phyloP scores from a whole-genome alignment of 768 basidiomycete genomes.

The Pleurotus eryngii region DNA sequence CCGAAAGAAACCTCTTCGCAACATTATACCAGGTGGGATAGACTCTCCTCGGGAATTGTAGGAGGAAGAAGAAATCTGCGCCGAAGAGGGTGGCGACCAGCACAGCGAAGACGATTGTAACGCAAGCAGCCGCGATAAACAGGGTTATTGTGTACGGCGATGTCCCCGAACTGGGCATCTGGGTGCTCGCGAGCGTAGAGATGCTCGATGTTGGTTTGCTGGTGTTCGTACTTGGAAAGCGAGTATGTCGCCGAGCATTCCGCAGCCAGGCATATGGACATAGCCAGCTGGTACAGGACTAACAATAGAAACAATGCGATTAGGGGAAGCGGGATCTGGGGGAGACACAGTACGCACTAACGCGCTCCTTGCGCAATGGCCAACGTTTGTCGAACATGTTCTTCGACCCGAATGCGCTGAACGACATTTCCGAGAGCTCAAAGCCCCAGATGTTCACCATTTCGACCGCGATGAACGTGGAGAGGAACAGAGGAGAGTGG shows the following conservation, averaged over 20 bases:
- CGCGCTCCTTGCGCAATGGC: slow-evolving; percentile 28
- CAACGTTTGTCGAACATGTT: slow-evolving; percentile 29
- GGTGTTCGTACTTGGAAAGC: slow-evolving; percentile 30
- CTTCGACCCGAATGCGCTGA: slow-evolving; percentile 25
- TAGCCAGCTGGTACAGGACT: slow-evolving; percentile 20
- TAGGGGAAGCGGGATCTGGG: neutral
- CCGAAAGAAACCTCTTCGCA: slow-evolving; percentile 18
- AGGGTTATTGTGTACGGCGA: slow-evolving; percentile 27
- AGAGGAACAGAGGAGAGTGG: no score
- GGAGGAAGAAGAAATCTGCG: slow-evolving; percentile 33
- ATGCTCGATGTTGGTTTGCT: slow-evolving; percentile 23
- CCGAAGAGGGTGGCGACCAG: slow-evolving; percentile 34
- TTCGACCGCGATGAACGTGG: neutral
- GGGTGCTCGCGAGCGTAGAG: slow-evolving; percentile 1
- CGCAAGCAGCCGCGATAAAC: slow-evolving; percentile 23
- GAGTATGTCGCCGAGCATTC: slow-evolving; percentile 36
- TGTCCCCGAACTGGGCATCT: slow-evolving; percentile 13
- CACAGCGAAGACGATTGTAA: slow-evolving; percentile 32
- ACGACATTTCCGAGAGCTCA: slow-evolving; percentile 30
- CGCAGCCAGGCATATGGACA: slow-evolving; percentile 28
- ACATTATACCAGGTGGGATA: slow-evolving; percentile 31
- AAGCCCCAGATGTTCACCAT: slow-evolving; percentile 32
- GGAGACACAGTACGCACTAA: slow-evolving; percentile 19
- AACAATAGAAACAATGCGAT: neutral
- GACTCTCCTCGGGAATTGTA: slow-evolving; percentile 27